phyloP scores from a whole-genome alignment of 108 stramenopile species.

The Skeletonema costatum region DNA sequence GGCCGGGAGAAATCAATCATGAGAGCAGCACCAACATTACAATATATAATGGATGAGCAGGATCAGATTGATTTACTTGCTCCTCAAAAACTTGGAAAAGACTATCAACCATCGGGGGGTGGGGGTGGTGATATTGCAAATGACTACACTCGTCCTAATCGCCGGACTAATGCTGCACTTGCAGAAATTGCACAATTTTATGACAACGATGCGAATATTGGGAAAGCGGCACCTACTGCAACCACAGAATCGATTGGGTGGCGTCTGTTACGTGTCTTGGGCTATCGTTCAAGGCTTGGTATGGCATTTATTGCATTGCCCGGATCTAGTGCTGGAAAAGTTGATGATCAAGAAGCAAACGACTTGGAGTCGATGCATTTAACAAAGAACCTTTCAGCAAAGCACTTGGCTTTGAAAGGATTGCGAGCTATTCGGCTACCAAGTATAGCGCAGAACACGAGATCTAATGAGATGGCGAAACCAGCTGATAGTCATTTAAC shows the following conservation, averaged over 20 bases:
- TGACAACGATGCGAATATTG: neutral
- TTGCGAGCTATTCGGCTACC: slow-evolving; percentile 36
- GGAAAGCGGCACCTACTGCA: neutral
- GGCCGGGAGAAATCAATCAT: neutral
- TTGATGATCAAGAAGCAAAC: slow-evolving; percentile 2
- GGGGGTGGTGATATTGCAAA: neutral
- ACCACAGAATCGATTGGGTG: slow-evolving; percentile 50
- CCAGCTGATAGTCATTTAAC: neutral
- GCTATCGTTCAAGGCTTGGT: slow-evolving; percentile 63
- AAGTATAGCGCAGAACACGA: slow-evolving; percentile 14
- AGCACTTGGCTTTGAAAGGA: slow-evolving; percentile 29
- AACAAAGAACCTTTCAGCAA: slow-evolving; percentile 10
- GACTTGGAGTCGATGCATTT: slow-evolving; percentile 11
- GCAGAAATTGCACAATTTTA: slow-evolving; percentile 32
- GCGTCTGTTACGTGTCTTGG: slow-evolving; percentile 60
- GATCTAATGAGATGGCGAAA: neutral
- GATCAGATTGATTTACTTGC: slow-evolving; percentile 37
- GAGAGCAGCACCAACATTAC: slow-evolving; percentile 23
- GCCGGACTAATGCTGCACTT: slow-evolving; percentile 27
- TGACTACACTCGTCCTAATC: neutral
- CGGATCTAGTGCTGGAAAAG: slow-evolving; percentile 1
- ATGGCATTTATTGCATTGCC: slow-evolving; percentile 50
- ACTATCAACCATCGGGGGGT: neutral
- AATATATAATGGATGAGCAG: slow-evolving; percentile 47
- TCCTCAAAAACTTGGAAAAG: slow-evolving; percentile 11